phyloP scores from a whole-genome alignment of 768 basidiomycete genomes.

The Podaxis carcinomalis region DNA sequence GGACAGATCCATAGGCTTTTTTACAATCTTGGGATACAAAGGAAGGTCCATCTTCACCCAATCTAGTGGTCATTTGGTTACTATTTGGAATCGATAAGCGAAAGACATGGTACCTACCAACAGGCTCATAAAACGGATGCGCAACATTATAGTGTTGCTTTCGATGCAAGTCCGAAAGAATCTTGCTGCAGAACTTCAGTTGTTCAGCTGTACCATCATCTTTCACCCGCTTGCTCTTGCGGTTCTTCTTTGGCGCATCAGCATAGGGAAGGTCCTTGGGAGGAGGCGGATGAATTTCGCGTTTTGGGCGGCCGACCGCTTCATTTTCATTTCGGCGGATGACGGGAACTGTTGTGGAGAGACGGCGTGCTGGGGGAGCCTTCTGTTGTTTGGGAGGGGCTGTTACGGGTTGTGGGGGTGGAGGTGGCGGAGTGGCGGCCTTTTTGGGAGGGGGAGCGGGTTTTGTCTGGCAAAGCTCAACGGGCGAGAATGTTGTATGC shows the following conservation, averaged over 20 bases:
- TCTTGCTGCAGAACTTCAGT: constrained; percentile 74
- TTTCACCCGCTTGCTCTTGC: constrained; percentile 56
- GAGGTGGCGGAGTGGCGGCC: constrained; percentile 33
- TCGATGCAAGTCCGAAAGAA: constrained; percentile 70
- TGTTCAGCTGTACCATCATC: constrained; percentile 77
- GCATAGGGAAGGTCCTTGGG: constrained; percentile 87
- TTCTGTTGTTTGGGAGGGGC: constrained; percentile 43
- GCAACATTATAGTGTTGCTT: constrained; percentile 75
- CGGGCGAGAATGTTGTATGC: constrained; percentile 1
- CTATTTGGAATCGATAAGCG: background rate
- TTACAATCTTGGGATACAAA: constrained; percentile 81
- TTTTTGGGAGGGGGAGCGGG: constrained; percentile 42
- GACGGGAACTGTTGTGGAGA: constrained; percentile 77
- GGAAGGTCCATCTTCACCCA: constrained; percentile 77
- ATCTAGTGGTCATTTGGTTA: constrained; percentile 41
- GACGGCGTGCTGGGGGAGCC: constrained; percentile 50
- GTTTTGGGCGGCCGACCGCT: constrained; percentile 78
- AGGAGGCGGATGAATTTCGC: constrained; percentile 95
- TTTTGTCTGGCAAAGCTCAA: constrained; percentile 27
- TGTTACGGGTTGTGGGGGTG: constrained; percentile 35
- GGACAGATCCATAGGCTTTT: constrained; percentile 92
- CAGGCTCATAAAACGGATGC: constrained; percentile 88
- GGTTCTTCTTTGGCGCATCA: constrained; percentile 66
- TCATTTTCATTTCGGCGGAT: constrained; percentile 76
- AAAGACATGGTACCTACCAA: constrained; percentile 55